Evolutionary conservation across 2,329 filamentous ascomycete species (phyloP).

Genomic region (Aspergillus puulaauensis): DNA sequence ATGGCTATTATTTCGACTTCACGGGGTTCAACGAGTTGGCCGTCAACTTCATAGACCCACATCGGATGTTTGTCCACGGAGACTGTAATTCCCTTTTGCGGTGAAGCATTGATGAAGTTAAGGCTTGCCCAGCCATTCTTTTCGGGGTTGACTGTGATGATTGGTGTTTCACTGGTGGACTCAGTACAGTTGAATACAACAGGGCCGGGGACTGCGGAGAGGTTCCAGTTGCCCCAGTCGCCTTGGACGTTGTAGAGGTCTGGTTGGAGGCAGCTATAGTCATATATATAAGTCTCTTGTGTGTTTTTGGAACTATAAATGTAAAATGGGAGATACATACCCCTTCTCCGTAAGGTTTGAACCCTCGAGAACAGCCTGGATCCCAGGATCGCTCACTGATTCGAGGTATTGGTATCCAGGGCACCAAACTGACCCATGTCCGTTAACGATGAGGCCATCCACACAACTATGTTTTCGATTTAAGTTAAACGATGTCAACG

Average conservation of each 20-base stretch:
- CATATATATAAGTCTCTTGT: neutral
- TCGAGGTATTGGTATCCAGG: constrained; percentile 46
- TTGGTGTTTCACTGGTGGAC: constrained; percentile 45
- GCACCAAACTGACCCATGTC: constrained; percentile 58
- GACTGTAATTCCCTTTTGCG: constrained; percentile 50
- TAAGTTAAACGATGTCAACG: neutral
- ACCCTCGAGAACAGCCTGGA: constrained; percentile 22
- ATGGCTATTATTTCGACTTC: constrained; percentile 33
- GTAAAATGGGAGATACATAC: constrained; percentile 15
- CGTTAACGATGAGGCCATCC: constrained; percentile 61
- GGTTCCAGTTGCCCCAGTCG: constrained; percentile 23
- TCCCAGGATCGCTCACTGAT: constrained; percentile 21
- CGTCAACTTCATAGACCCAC: constrained; percentile 47
- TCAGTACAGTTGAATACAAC: constrained; percentile 45
- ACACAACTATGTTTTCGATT: constrained; percentile 48
- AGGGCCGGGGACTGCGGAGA: constrained; percentile 27
- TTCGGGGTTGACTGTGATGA: constrained; percentile 41
- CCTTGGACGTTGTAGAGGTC: constrained; percentile 24
- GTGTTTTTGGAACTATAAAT: neutral
- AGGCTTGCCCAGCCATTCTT: constrained; percentile 52
- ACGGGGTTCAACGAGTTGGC: constrained; percentile 43
- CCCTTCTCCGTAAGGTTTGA: constrained; percentile 32
- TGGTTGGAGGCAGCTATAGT: constrained; percentile 21
- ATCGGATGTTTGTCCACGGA: constrained; percentile 47
- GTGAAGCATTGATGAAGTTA: constrained; percentile 55